These are phyloP conservation scores for Pichia insulana DNA, from an alignment of 805 yeast genomes.

Conservation along the genomic window DNA sequence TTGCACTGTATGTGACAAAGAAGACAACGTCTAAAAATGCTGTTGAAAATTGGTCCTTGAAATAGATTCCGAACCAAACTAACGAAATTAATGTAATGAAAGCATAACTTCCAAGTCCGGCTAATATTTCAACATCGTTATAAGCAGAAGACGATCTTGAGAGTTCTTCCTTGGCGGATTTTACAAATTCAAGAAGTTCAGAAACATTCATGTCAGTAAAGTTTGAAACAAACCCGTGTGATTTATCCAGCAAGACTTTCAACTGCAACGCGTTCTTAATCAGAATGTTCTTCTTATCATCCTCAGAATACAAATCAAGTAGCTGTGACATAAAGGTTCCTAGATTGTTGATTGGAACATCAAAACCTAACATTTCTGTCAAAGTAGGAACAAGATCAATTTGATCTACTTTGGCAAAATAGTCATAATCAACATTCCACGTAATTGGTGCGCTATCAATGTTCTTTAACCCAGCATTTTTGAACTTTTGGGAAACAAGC, in stretches of 20 bases:
- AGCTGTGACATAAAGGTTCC: constrained; percentile 63
- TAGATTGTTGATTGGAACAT: constrained; percentile 63
- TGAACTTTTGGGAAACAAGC: constrained; percentile 56
- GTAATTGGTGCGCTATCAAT: constrained; percentile 30
- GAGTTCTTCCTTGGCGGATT: constrained; percentile 39
- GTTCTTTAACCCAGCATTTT: constrained; percentile 19
- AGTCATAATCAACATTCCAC: constrained; percentile 39
- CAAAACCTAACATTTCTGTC: constrained; percentile 49
- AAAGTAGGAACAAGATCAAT: constrained; percentile 69
- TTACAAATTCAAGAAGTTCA: constrained; percentile 29
- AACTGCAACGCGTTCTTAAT: constrained; percentile 53
- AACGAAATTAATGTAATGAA: constrained; percentile 25
- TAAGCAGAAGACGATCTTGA: constrained; percentile 68
- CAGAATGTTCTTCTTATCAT: constrained; percentile 31
- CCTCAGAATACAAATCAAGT: constrained; percentile 40
- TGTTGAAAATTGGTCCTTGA: constrained; percentile 10
- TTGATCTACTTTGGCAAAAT: constrained; percentile 48
- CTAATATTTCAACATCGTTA: constrained; percentile 40
- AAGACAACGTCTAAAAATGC: constrained; percentile 23
- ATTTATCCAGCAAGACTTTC: constrained; percentile 36
- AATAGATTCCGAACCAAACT: constrained; percentile 18
- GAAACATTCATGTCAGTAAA: constrained; percentile 14
- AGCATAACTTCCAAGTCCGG: constrained; percentile 30
- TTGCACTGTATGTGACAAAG: constrained; percentile 34
- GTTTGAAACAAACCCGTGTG: constrained; percentile 19